Conservation (phyloP, 192 early-diverging fungal species). For the Coemansia sp. region DNA sequence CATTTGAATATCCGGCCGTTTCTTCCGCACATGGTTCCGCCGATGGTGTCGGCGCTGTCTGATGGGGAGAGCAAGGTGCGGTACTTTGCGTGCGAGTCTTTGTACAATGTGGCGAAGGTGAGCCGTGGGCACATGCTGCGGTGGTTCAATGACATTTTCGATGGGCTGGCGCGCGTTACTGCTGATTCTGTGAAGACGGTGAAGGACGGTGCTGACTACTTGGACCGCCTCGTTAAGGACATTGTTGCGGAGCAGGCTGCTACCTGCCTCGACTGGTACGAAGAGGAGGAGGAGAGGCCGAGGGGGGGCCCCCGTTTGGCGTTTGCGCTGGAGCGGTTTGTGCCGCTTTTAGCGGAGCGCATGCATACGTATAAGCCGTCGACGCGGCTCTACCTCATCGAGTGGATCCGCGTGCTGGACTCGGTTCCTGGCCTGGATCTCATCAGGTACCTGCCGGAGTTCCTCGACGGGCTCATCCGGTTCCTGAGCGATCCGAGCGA, state of each 20-base stretch:
- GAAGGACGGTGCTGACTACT: conserved; percentile 90
- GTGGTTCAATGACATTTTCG: conserved; percentile 98
- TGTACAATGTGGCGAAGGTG: conserved; percentile 99
- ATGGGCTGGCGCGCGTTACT: conserved; percentile 86
- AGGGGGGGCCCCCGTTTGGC: conserved; percentile 40
- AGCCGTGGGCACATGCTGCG: conserved; percentile 82
- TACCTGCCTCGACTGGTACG: conserved; percentile 63
- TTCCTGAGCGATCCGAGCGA: conserved; percentile 89
- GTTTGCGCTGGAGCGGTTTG: conserved; percentile 92
- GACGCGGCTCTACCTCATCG: conserved; percentile 89
- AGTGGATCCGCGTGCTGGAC: conserved; percentile 92
- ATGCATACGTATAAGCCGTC: conserved; percentile 89
- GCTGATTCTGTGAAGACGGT: conserved; percentile 88
- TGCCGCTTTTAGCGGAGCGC: conserved; percentile 90
- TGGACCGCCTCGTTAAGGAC: conserved; percentile 95
- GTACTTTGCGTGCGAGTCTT: conserved; percentile 98
- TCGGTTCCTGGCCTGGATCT: conserved; percentile 94
- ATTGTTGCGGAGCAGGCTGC: conserved; percentile 91
- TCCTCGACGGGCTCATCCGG: conserved; percentile 86
- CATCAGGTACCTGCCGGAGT: conserved; percentile 88
- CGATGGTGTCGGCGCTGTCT: conserved; percentile 88
- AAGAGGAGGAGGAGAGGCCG: background rate
- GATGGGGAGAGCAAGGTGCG: conserved; percentile 92
- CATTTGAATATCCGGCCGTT: conserved; percentile 67
- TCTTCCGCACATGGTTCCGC: conserved; percentile 83